Conservation (phyloP, 2,329 filamentous ascomycete species). For the Magnaporthiopsis incrustans region DNA sequence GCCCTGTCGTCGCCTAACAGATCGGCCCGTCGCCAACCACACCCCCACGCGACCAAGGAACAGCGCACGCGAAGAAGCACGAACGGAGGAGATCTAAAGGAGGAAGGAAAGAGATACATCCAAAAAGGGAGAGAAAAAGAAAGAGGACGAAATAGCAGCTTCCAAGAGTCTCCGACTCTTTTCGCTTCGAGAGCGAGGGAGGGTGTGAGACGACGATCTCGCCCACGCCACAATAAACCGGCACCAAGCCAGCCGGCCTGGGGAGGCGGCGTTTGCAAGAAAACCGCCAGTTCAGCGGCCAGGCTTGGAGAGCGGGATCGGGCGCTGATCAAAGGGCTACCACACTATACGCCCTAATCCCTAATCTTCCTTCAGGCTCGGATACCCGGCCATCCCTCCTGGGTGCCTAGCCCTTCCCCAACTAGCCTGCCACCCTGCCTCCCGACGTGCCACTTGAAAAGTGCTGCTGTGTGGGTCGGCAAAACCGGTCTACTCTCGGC, state of each 20-base stretch:
- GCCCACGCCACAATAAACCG: constrained; percentile 2
- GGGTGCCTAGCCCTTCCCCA: neutral
- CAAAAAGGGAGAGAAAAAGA: neutral
- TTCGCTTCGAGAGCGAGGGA: neutral
- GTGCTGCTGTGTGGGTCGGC: constrained; percentile 5
- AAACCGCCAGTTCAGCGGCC: neutral
- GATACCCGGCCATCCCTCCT: neutral
- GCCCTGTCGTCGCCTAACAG: neutral
- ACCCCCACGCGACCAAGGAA: neutral
- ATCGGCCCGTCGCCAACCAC: neutral
- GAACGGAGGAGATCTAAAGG: neutral
- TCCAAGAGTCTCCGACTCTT: neutral
- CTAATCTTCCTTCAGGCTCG: neutral
- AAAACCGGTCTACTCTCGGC: neutral
- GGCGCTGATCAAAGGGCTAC: neutral
- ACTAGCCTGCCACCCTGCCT: neutral
- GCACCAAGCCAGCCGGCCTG: neutral
- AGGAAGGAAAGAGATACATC: neutral
- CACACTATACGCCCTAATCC: too few species aligned
- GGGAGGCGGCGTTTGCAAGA: constrained; percentile 1
- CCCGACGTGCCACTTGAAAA: neutral
- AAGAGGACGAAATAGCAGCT: neutral
- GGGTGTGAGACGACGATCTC: neutral
- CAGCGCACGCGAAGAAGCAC: neutral
- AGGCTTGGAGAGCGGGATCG: constrained; percentile 1